phyloP scores from a whole-genome alignment of 306 rosid species.

The Lablab purpureus region DNA sequence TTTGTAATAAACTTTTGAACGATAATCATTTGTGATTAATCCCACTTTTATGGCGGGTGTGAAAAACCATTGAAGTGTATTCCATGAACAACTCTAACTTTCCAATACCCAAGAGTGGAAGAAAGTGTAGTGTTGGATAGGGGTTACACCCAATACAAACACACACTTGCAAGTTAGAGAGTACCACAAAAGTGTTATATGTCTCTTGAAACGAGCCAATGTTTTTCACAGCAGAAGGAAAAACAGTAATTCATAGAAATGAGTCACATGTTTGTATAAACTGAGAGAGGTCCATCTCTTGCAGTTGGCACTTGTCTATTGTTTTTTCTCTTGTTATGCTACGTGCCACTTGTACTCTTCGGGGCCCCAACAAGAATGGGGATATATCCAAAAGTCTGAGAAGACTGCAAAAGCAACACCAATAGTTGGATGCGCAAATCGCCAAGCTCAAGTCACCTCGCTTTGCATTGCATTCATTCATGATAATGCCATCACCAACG shows the following conservation, averaged over 20 bases:
- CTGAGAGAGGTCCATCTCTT: conserved; percentile 18
- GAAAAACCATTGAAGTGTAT: no score
- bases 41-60: no score
- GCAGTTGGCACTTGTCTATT: conserved; percentile 27
- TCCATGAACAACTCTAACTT: no score
- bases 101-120: no score
- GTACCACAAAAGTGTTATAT: no score
- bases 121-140: no score
- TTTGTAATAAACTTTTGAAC: no score
- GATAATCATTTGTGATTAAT: no score
- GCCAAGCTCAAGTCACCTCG: conserved; percentile 37
- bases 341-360: conserved; percentile 38
- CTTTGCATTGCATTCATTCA: conserved; percentile 58
- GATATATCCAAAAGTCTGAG: conserved; percentile 46
- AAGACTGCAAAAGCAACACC: conserved; percentile 37
- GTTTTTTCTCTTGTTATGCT: neutral
- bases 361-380: conserved; percentile 40
- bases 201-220: conserved; percentile 10
- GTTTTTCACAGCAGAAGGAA: conserved; percentile 4
- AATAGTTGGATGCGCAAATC: conserved; percentile 38
- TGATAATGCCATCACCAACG: conserved; percentile 52
- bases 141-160: no score
- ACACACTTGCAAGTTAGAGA: no score
- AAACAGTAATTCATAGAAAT: neutral
- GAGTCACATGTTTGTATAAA: neutral